A percentile compares a stretch with the other conserved stretches of the same genome.
Evolutionary conservation across 2,329 filamentous ascomycete species (phyloP).

Genomic region (Alternaria solani): DNA sequence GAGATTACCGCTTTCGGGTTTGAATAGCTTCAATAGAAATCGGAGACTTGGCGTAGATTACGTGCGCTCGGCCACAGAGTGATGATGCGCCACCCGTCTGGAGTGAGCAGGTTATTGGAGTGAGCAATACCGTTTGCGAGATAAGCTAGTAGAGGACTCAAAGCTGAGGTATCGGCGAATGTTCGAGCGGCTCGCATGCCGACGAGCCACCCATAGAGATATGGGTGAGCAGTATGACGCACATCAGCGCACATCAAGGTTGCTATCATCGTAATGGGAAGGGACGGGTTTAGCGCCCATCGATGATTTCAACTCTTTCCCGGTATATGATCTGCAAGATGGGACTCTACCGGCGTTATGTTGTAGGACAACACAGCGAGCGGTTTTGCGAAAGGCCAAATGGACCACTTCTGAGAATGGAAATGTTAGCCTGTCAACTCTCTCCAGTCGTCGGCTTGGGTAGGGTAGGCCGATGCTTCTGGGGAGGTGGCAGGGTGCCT

Average conservation of each 20-base stretch:
- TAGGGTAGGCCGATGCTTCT: not conserved
- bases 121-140: not conserved
- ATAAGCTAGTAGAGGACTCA: not conserved
- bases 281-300: not conserved
- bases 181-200: constrained; percentile 2
- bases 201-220: not conserved
- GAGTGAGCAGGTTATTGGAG: not conserved
- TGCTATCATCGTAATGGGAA: not conserved
- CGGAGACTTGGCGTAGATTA: constrained; percentile 26
- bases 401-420: not conserved
- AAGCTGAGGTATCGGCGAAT: not conserved
- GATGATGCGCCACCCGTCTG: not conserved
- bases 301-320: not conserved
- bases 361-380: not conserved
- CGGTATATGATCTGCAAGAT: not conserved
- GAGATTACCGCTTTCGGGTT: constrained; percentile 31
- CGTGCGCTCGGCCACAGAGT: not conserved
- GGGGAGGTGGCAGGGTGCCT: not conserved
- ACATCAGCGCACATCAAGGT: not conserved
- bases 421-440: not conserved
- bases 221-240: not conserved
- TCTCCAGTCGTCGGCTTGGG: not conserved
- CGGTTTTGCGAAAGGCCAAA: not conserved
- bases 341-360: not conserved
- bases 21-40: constrained; percentile 42